A percentile compares a stretch with the other conserved stretches of the same genome.
phyloP scores from a whole-genome alignment of 768 basidiomycete genomes.

The Punctularia strigosozonata region DNA sequence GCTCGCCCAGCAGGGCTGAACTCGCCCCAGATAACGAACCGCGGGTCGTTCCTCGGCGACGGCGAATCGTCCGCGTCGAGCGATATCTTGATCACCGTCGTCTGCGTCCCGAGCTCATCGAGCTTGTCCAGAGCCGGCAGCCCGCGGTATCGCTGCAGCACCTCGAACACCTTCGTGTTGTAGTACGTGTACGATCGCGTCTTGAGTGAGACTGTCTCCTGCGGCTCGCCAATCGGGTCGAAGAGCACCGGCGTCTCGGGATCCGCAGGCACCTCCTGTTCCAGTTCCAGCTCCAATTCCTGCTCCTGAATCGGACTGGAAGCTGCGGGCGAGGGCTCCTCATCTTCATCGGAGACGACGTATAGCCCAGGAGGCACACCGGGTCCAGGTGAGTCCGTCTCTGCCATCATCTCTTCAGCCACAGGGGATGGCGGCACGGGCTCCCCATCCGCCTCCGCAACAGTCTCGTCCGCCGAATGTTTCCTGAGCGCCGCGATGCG shows the following conservation, averaged over 20 bases:
- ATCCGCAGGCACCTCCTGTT: constrained; percentile 6
- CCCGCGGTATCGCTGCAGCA: constrained; percentile 70
- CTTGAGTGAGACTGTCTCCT: constrained; percentile 29
- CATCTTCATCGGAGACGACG: too few species aligned
- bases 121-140: constrained; percentile 63
- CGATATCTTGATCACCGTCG: constrained; percentile 65
- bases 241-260: constrained; percentile 7
- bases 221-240: constrained; percentile 19
- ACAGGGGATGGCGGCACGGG: neutral
- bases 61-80: constrained; percentile 53
- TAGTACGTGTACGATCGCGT: constrained; percentile 49
- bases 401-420: too few species aligned
- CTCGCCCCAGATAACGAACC: constrained; percentile 88
- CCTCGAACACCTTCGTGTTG: constrained; percentile 68
- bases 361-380: too few species aligned
- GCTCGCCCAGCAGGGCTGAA: constrained; percentile 20
- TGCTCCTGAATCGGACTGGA: neutral
- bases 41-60: constrained; percentile 75
- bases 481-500: constrained; percentile 14
- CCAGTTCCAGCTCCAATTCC: constrained; percentile 6
- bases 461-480: neutral
- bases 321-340: neutral
- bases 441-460: neutral
- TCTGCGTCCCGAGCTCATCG: constrained; percentile 30
- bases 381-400: too few species aligned